A percentile compares a stretch with the other conserved stretches of the same genome.
These are phyloP conservation scores for Lodderomyces theae DNA, from an alignment of 1,139 yeast species.

Conservation along the genomic window DNA sequence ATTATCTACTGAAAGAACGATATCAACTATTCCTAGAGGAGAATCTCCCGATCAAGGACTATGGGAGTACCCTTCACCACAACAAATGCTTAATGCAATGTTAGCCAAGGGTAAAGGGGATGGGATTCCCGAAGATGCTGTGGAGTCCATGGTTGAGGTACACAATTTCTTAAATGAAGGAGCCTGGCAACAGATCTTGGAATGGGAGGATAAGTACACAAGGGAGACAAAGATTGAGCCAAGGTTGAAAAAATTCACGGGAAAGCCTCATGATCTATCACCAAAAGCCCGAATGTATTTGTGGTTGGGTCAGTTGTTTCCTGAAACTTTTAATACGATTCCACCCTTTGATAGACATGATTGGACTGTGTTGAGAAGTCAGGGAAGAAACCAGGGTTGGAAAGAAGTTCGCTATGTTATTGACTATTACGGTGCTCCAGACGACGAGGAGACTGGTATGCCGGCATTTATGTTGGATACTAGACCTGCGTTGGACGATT, in stretches of 20 bases:
- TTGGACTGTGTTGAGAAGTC: conserved; percentile 86
- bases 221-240: conserved; percentile 58
- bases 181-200: conserved; percentile 92
- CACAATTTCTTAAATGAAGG: conserved; percentile 97
- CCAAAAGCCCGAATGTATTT: conserved; percentile 84
- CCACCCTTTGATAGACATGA: conserved; percentile 98
- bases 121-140: conserved; percentile 90
- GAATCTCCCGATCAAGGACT: conserved; percentile 59
- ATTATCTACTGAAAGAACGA: conserved; percentile 79
- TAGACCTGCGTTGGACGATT: conserved; percentile 84
- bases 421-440: conserved; percentile 92
- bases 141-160: conserved; percentile 94
- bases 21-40: conserved; percentile 88
- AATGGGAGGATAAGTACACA: conserved; percentile 77
- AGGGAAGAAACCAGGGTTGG: conserved; percentile 48
- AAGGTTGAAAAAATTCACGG: conserved; percentile 80
- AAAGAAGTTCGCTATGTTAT: conserved; percentile 79
- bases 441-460: conserved; percentile 81
- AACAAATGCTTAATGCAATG: conserved; percentile 98
- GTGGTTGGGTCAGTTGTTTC: conserved; percentile 65
- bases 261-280: conserved; percentile 81
- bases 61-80: conserved; percentile 99
- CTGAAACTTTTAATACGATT: conserved; percentile 66
- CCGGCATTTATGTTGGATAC: conserved; percentile 92
- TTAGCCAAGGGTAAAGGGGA: conserved; percentile 85